Conservation (phyloP, 441 rosid genomes). For the Mallotus repandus region DNA sequence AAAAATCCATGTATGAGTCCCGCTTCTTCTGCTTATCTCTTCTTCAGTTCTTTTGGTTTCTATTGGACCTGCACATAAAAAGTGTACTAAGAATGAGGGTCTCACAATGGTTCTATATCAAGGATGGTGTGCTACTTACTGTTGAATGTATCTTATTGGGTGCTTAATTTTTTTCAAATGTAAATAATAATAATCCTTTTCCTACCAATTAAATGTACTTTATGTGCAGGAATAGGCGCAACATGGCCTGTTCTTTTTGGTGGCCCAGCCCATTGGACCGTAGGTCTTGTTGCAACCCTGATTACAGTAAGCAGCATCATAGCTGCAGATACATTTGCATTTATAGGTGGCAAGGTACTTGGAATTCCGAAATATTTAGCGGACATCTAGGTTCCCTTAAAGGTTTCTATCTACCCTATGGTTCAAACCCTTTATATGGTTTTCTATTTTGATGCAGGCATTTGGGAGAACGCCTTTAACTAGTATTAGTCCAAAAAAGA, state of each 20-base stretch:
- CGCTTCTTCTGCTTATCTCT: neutral
- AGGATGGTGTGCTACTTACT: neutral
- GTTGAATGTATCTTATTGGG: neutral
- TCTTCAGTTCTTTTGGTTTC: neutral
- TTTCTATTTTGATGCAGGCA: constrained; percentile 46
- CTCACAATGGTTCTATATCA: constrained; percentile 5
- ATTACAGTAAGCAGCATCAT: constrained; percentile 77
- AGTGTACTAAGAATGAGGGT: neutral
- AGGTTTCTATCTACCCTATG: neutral
- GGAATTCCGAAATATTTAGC: constrained; percentile 17
- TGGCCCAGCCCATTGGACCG: constrained; percentile 95
- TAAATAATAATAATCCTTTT: neutral
- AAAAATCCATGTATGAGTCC: neutral
- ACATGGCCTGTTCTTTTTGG: constrained; percentile 86
- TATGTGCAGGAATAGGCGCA: constrained; percentile 57
- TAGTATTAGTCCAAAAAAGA: constrained; percentile 85
- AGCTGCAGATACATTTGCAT: constrained; percentile 89
- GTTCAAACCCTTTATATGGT: constrained; percentile 11
- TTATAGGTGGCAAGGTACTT: constrained; percentile 90
- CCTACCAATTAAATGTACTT: constrained; percentile 7
- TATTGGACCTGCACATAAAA: neutral
- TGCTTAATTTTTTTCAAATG: constrained; percentile 9
- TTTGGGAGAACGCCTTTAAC: constrained; percentile 86
- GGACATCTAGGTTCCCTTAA: neutral
- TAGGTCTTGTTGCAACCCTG: constrained; percentile 95